These are phyloP conservation scores for Xylariaceae sp. DNA, from an alignment of 2,329 filamentous ascomycete genomes.

Conservation along the genomic window DNA sequence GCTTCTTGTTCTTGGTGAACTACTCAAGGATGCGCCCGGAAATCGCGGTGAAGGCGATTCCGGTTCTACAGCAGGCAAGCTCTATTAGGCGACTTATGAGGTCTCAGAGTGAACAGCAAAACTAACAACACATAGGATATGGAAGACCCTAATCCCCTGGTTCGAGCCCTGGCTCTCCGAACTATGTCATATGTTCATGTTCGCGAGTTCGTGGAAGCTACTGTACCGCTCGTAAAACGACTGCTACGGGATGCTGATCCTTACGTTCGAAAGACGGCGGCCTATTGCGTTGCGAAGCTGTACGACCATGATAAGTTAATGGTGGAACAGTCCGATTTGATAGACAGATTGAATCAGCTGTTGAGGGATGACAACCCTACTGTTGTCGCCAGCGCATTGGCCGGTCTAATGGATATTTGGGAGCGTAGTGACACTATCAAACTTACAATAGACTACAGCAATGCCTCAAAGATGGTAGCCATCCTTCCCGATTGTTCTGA, in stretches of 20 bases:
- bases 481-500: slow-evolving; percentile 97
- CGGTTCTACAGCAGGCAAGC: slow-evolving; percentile 78
- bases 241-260: slow-evolving; percentile 87
- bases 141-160: slow-evolving; percentile 89
- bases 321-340: slow-evolving; percentile 89
- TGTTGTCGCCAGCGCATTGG: slow-evolving; percentile 91
- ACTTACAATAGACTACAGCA: slow-evolving; percentile 95
- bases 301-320: slow-evolving; percentile 94
- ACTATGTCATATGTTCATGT: slow-evolving; percentile 99
- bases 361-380: slow-evolving; percentile 96
- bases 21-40: slow-evolving; percentile 95
- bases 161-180: slow-evolving; percentile 87
- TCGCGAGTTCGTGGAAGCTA: slow-evolving; percentile 91
- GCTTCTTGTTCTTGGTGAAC: slow-evolving; percentile 96
- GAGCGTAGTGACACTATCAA: slow-evolving; percentile 97
- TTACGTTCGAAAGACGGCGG: slow-evolving; percentile 96
- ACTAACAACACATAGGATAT: slow-evolving; percentile 69
- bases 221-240: slow-evolving; percentile 80
- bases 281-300: slow-evolving; percentile 94
- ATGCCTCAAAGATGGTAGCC: slow-evolving; percentile 97
- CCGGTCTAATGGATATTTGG: slow-evolving; percentile 96
- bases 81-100: not conserved
- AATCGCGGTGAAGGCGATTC: slow-evolving; percentile 89
- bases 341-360: slow-evolving; percentile 87
- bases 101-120: not conserved